Percentiles rank a stretch among this genome's conserved stretches.
phyloP scores from a whole-genome alignment of 495 filamentous ascomycete species.

The Xylaria acuta region DNA sequence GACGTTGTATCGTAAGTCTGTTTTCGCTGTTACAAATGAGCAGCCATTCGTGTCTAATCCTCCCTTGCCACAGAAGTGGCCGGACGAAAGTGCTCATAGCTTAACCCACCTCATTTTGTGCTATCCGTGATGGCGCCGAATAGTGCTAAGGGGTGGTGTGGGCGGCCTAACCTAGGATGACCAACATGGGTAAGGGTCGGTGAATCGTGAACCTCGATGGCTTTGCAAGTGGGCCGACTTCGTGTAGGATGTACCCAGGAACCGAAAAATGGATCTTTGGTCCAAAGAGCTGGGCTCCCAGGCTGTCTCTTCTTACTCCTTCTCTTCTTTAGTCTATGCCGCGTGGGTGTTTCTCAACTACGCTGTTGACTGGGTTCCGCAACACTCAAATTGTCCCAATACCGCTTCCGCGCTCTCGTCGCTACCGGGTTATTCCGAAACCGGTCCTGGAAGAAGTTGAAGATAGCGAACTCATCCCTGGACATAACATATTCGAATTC shows the following conservation, averaged over 20 bases:
- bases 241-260: not conserved
- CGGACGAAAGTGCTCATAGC: not conserved
- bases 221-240: not conserved
- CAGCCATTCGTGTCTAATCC: not conserved
- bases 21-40: not conserved
- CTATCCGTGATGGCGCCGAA: not conserved
- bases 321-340: not conserved
- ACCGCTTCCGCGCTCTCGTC: conserved; percentile 50
- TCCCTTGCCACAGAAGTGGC: not conserved
- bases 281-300: not conserved
- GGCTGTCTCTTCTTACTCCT: not conserved
- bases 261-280: not conserved
- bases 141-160: not conserved
- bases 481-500: conserved; percentile 70
- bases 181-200: not conserved
- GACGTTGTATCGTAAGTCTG: not conserved
- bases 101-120: not conserved
- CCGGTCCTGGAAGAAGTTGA: conserved; percentile 73
- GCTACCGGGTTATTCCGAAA: conserved; percentile 57
- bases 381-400: conserved; percentile 52
- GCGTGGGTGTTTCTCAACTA: not conserved
- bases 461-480: conserved; percentile 75
- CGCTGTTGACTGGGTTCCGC: not conserved
- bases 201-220: not conserved
- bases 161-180: not conserved